Evolutionary conservation across 345 rosid genomes (phyloP).

Genomic region (Gossypium stocksii): DNA sequence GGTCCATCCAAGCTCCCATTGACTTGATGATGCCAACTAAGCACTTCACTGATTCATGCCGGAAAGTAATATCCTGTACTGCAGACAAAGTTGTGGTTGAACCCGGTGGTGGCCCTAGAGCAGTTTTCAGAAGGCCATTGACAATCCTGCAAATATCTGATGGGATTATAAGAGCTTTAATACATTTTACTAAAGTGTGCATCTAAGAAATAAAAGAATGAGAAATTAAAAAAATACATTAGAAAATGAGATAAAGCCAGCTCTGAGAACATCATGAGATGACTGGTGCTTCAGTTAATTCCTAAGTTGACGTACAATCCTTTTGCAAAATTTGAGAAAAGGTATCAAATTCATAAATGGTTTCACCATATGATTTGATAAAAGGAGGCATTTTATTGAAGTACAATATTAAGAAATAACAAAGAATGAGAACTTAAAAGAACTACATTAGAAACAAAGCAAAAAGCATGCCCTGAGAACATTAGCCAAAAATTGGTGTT

Average conservation of each 20-base stretch:
- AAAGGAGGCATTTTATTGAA: constrained; percentile 50
- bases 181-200: constrained; percentile 34
- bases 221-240: not conserved
- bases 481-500: not conserved
- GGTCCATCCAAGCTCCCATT: constrained; percentile 97
- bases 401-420: not conserved
- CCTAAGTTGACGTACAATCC: not conserved
- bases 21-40: constrained; percentile 79
- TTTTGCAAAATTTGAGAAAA: constrained; percentile 2
- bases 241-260: not conserved
- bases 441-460: not conserved
- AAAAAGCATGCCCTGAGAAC: constrained; percentile 7
- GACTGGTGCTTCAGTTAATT: not conserved
- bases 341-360: not conserved
- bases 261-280: not conserved
- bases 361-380: constrained; percentile 23
- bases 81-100: constrained; percentile 76
- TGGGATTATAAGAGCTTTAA: constrained; percentile 73
- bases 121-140: constrained; percentile 91
- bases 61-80: constrained; percentile 83
- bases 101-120: constrained; percentile 93
- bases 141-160: constrained; percentile 99
- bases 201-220: not conserved
- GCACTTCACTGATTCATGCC: constrained; percentile 97
- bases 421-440: constrained; percentile 1